These are phyloP conservation scores for Dothidotthia symphoricarpi DNA, from an alignment of 2,329 filamentous ascomycete species.

Conservation along the genomic window DNA sequence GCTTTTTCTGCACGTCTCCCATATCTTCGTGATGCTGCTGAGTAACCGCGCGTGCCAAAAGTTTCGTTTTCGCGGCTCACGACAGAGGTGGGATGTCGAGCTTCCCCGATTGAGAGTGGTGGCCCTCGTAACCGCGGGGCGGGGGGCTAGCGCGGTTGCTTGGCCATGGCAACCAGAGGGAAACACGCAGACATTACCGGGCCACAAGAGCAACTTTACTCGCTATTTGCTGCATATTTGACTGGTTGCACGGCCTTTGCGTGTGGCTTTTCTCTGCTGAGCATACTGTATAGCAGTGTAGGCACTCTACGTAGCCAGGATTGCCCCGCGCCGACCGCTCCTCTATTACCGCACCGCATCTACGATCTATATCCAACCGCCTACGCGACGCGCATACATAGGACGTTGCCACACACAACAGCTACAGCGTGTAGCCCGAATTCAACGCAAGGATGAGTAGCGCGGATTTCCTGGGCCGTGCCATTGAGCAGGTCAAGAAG, in stretches of 20 bases:
- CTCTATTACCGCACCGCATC: slow-evolving; percentile 12
- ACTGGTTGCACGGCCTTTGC: too few relatives aligned
- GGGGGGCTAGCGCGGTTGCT: slow-evolving; percentile 11
- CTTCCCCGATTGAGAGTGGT: slow-evolving; percentile 26
- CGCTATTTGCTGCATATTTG: background rate
- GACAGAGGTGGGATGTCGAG: slow-evolving; percentile 24
- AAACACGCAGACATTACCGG: slow-evolving; percentile 4
- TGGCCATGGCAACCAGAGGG: slow-evolving; percentile 5
- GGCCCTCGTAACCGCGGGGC: slow-evolving; percentile 10
- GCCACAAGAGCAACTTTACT: background rate
- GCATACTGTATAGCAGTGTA: too few relatives aligned
- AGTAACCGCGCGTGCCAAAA: slow-evolving; percentile 22
- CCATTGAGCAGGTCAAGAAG: slow-evolving; percentile 95
- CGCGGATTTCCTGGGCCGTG: slow-evolving; percentile 93
- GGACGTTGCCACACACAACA: background rate
- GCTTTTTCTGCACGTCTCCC: slow-evolving; percentile 66
- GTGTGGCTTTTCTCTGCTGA: too few relatives aligned
- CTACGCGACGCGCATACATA: slow-evolving; percentile 12
- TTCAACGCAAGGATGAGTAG: slow-evolving; percentile 69
- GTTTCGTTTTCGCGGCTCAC: slow-evolving; percentile 13
- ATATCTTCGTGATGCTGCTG: slow-evolving; percentile 31
- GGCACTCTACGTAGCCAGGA: too few relatives aligned
- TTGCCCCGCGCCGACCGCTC: slow-evolving; percentile 14
- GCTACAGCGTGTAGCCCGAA: slow-evolving; percentile 7
- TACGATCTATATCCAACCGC: slow-evolving; percentile 4